These are phyloP conservation scores for Capsella rubella DNA, from an alignment of 441 rosid genomes.

Conservation along the genomic window DNA sequence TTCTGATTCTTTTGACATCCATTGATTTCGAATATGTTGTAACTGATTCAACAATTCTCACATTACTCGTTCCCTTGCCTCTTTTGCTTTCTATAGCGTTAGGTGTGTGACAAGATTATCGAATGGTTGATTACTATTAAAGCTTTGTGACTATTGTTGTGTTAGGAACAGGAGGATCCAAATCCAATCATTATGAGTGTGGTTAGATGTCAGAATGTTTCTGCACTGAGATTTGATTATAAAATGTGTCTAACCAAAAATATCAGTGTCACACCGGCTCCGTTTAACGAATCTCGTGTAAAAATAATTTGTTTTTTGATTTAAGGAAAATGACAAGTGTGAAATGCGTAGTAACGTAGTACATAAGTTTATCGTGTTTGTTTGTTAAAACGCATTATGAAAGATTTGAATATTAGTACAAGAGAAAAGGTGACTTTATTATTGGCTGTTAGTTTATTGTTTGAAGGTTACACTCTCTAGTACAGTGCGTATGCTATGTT, in stretches of 20 bases:
- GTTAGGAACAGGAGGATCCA: neutral
- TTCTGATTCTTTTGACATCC: neutral
- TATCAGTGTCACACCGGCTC: constrained; percentile 22
- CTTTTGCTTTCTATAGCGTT: neutral
- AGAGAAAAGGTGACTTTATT: constrained; percentile 15
- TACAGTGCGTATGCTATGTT: constrained; percentile 19
- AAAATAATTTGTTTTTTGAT: neutral
- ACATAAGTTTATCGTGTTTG: constrained; percentile 35
- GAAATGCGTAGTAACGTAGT: constrained; percentile 27
- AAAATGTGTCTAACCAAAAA: neutral
- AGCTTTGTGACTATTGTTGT: constrained; percentile 5
- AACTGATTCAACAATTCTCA: neutral
- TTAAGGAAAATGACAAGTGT: constrained; percentile 4
- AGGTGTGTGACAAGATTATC: neutral
- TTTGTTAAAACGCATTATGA: constrained; percentile 38
- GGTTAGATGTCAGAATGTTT: neutral
- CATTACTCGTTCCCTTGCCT: neutral
- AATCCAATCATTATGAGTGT: neutral
- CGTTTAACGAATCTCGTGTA: constrained; percentile 1
- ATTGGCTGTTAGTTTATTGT: constrained; percentile 27
- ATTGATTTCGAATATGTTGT: constrained; percentile 24
- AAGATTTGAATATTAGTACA: constrained; percentile 8
- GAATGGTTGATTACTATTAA: neutral
- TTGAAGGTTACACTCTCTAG: constrained; percentile 18
- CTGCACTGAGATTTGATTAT: neutral